A percentile compares a stretch with the other conserved stretches of the same genome.
Evolutionary conservation across 2,329 filamentous ascomycete species (phyloP).

Genomic region (Zasmidium citrigriseum): DNA sequence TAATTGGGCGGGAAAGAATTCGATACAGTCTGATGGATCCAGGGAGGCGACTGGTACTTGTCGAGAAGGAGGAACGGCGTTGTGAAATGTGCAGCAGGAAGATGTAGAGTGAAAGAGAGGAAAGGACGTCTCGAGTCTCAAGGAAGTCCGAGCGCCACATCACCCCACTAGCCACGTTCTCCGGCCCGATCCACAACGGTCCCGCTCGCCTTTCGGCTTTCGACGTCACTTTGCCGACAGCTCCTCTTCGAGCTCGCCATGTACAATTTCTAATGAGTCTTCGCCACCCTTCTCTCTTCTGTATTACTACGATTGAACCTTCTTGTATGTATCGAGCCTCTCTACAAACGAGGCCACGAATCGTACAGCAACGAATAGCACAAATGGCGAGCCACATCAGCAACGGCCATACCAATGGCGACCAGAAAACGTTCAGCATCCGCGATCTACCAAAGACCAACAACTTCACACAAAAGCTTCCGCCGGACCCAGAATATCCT

Average conservation of each 20-base stretch:
- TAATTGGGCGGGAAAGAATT: no score
- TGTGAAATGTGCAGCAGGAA: no score
- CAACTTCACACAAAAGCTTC: slow-evolving; percentile 66
- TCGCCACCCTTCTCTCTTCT: neutral
- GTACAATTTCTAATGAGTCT: neutral
- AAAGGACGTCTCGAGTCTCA: no score
- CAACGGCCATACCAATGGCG: slow-evolving; percentile 26
- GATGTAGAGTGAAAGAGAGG: no score
- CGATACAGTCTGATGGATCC: no score
- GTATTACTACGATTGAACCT: neutral
- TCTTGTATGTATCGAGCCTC: slow-evolving; percentile 23
- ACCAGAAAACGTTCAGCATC: slow-evolving; percentile 39
- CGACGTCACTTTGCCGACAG: neutral
- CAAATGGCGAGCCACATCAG: slow-evolving; percentile 49
- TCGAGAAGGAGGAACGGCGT: no score
- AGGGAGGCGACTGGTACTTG: no score
- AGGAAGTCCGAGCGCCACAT: no score
- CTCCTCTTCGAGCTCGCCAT: neutral
- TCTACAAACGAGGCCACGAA: slow-evolving; percentile 18
- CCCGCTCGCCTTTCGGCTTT: neutral
- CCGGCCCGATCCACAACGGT: neutral
- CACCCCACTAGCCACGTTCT: neutral
- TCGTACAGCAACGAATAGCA: slow-evolving; percentile 34
- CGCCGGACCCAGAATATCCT: slow-evolving; percentile 74
- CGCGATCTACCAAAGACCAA: slow-evolving; percentile 64